phyloP scores from a whole-genome alignment of 225 moss, liverwort and hornwort species.

The Climacium dendroides region DNA sequence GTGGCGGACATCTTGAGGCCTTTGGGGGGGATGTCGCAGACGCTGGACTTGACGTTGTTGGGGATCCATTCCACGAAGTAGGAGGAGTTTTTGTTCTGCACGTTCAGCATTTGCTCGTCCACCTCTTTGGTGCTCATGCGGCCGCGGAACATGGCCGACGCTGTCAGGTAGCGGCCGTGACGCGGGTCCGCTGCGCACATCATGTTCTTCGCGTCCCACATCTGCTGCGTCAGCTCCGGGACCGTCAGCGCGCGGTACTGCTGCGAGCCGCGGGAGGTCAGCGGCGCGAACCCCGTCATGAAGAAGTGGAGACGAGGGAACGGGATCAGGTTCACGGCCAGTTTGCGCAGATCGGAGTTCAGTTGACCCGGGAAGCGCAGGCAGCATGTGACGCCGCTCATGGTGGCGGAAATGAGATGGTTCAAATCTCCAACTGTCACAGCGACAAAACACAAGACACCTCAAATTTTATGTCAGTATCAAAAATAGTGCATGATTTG shows the following conservation, averaged over 20 bases:
- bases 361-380: slow-evolving; percentile 38
- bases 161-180: slow-evolving; percentile 37
- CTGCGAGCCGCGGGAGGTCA: slow-evolving; percentile 33
- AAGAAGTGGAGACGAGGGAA: slow-evolving; percentile 41
- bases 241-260: slow-evolving; percentile 38
- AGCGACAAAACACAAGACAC: neutral
- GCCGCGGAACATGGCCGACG: slow-evolving; percentile 44
- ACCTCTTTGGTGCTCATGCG: slow-evolving; percentile 49
- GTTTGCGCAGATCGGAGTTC: slow-evolving; percentile 34
- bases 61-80: slow-evolving; percentile 54
- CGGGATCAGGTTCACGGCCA: slow-evolving; percentile 37
- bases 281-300: slow-evolving; percentile 36
- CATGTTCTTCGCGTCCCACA: slow-evolving; percentile 60
- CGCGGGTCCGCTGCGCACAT: slow-evolving; percentile 52
- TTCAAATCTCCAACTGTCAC: slow-evolving; percentile 40
- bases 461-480: neutral
- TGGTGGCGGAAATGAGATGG: slow-evolving; percentile 40
- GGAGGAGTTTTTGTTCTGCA: slow-evolving; percentile 46
- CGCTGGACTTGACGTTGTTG: slow-evolving; percentile 41
- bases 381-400: slow-evolving; percentile 47
- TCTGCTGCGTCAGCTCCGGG: slow-evolving; percentile 36
- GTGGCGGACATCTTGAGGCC: slow-evolving; percentile 45
- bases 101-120: slow-evolving; percentile 50
- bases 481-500: neutral
- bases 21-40: slow-evolving; percentile 41